Conservation (phyloP, 176 grass and related monocot genomes). For the Panicum miliaceum region DNA sequence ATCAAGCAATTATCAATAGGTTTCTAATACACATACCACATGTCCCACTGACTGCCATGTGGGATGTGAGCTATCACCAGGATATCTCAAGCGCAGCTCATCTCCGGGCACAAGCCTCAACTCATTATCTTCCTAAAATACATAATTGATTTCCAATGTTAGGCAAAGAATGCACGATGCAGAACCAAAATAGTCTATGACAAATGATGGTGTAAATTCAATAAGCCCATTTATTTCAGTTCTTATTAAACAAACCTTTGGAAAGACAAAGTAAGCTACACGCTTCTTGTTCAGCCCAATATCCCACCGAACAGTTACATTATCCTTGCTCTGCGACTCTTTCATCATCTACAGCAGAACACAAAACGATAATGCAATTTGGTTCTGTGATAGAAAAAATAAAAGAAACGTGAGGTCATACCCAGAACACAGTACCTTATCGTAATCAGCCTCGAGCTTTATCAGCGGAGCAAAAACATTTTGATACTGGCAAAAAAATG, state of each 20-base stretch:
- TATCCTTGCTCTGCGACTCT: conserved; percentile 99
- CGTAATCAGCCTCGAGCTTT: conserved; percentile 99
- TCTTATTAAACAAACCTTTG: conserved; percentile 69
- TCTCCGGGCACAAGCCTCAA: conserved; percentile 98
- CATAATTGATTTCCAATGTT: conserved; percentile 11
- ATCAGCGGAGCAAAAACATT: conserved; percentile 99
- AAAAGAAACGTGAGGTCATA: conserved; percentile 14
- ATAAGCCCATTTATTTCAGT: conserved; percentile 12
- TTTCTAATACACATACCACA: conserved; percentile 70
- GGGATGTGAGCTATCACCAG: conserved; percentile 88
- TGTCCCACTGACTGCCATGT: conserved; percentile 99
- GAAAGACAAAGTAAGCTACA: conserved; percentile 97
- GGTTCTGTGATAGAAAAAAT: not conserved
- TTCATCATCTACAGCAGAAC: conserved; percentile 87
- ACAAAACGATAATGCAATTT: conserved; percentile 22
- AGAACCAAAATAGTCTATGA: not conserved
- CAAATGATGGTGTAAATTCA: not conserved
- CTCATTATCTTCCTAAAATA: conserved; percentile 97
- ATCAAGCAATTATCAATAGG: conserved; percentile 18
- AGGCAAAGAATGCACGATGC: not conserved
- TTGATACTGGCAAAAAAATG: conserved; percentile 78
- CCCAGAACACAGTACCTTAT: conserved; percentile 70
- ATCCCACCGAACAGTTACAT: conserved; percentile 93
- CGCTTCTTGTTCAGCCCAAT: conserved; percentile 99
- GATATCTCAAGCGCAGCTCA: conserved; percentile 93